phyloP scores from a whole-genome alignment of 257 asterid genomes.

The Ophiorrhiza pumila region DNA sequence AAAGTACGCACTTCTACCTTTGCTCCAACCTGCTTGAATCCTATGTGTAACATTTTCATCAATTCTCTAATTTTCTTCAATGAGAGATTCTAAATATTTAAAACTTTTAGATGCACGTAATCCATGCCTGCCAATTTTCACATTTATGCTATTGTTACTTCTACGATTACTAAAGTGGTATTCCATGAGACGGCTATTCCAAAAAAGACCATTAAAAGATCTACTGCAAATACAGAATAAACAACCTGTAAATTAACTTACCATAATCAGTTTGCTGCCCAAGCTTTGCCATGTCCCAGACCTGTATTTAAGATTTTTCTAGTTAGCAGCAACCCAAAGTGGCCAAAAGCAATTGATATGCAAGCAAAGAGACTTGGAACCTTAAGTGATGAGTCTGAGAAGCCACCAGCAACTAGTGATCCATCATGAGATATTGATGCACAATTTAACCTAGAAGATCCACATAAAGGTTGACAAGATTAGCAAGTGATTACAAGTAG shows the following conservation, averaged over 20 bases:
- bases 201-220: not conserved
- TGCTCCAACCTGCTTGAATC: no score
- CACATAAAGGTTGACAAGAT: constrained; percentile 19
- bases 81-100: no score
- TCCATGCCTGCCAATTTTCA: no score
- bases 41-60: no score
- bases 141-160: no score
- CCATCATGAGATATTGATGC: constrained; percentile 97
- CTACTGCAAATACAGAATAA: not conserved
- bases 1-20: no score
- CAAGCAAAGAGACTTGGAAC: constrained; percentile 33
- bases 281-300: constrained; percentile 99
- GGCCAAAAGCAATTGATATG: constrained; percentile 5
- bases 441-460: constrained; percentile 60
- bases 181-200: no score
- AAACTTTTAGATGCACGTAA: no score
- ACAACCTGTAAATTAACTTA: constrained; percentile 17
- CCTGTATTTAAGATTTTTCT: constrained; percentile 42
- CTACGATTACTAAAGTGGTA: no score
- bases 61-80: no score
- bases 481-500: constrained; percentile 5
- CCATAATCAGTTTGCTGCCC: constrained; percentile 72
- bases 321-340: constrained; percentile 18
- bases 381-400: constrained; percentile 96
- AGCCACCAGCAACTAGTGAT: constrained; percentile 94